These are phyloP conservation scores for Candida maesae DNA, from an alignment of 805 yeast genomes.

Conservation along the genomic window DNA sequence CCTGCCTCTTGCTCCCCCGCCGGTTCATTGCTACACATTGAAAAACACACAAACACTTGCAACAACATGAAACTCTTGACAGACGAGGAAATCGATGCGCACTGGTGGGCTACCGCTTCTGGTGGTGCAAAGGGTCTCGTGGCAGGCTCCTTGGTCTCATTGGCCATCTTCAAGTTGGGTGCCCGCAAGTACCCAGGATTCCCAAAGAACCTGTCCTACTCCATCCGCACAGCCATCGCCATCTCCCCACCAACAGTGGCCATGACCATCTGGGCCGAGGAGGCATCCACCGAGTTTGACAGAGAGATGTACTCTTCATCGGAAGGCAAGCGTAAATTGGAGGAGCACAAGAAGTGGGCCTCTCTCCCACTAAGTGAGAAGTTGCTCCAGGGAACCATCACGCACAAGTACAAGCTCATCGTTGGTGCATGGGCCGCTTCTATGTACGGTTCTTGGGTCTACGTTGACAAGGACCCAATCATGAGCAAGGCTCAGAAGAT, in stretches of 20 bases:
- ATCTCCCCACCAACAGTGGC: slow-evolving; percentile 64
- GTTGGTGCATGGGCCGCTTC: slow-evolving; percentile 78
- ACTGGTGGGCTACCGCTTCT: slow-evolving; percentile 48
- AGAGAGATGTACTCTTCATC: slow-evolving; percentile 51
- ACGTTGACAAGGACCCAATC: slow-evolving; percentile 67
- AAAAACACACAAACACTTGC: background rate
- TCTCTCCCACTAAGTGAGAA: slow-evolving; percentile 46
- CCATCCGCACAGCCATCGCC: slow-evolving; percentile 59
- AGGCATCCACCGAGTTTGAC: slow-evolving; percentile 66
- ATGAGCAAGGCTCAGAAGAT: slow-evolving; percentile 76
- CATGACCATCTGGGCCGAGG: slow-evolving; percentile 66
- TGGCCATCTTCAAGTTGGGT: slow-evolving; percentile 49
- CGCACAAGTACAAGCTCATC: slow-evolving; percentile 63
- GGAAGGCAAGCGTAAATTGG: slow-evolving; percentile 36
- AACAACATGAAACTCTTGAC: slow-evolving; percentile 60
- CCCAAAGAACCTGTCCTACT: slow-evolving; percentile 43
- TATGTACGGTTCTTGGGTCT: slow-evolving; percentile 72
- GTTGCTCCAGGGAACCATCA: slow-evolving; percentile 43
- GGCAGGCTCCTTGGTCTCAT: slow-evolving; percentile 55
- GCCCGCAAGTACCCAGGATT: slow-evolving; percentile 44
- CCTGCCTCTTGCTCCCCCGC: no score
- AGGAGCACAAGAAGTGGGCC: slow-evolving; percentile 50
- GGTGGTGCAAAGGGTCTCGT: slow-evolving; percentile 63
- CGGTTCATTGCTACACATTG: background rate
- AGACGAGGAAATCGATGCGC: slow-evolving; percentile 64